phyloP scores from a whole-genome alignment of 495 filamentous ascomycete species.

The Barbatosphaeria neglecta region DNA sequence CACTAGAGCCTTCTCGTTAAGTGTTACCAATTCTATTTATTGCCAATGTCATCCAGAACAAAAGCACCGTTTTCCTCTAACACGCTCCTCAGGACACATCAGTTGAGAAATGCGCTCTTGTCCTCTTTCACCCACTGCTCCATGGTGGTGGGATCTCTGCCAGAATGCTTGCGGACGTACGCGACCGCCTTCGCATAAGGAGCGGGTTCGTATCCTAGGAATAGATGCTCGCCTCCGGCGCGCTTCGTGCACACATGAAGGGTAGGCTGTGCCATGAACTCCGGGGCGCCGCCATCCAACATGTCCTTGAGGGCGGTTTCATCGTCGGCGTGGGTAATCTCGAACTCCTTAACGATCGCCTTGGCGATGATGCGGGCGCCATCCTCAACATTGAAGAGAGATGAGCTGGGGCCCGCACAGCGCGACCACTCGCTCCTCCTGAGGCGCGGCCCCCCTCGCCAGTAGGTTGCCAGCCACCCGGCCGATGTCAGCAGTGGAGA shows the following conservation, averaged over 20 bases:
- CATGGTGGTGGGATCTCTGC: not conserved
- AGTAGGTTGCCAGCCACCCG: conserved; percentile 1
- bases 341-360: conserved; percentile 3
- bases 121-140: conserved; percentile 3
- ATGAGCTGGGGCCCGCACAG: conserved; percentile 4
- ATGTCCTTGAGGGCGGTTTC: not conserved
- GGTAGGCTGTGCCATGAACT: not conserved
- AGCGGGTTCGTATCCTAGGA: not conserved
- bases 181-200: not conserved
- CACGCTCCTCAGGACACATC: too few species aligned
- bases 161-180: conserved; percentile 3
- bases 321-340: not conserved
- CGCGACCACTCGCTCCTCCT: not conserved
- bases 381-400: conserved; percentile 3
- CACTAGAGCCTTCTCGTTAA: too few species aligned
- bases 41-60: too few species aligned
- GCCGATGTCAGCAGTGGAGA: conserved; percentile 8
- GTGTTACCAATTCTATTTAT: too few species aligned
- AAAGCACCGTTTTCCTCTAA: too few species aligned
- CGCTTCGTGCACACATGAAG: not conserved
- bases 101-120: conserved; percentile 1
- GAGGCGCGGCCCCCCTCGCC: not conserved
- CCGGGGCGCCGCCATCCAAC: not conserved
- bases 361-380: not conserved
- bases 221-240: not conserved